A percentile compares a stretch with the other conserved stretches of the same genome.
Conservation (phyloP, 352 stramenopile genomes). For the Globisporangium camurandrum region DNA sequence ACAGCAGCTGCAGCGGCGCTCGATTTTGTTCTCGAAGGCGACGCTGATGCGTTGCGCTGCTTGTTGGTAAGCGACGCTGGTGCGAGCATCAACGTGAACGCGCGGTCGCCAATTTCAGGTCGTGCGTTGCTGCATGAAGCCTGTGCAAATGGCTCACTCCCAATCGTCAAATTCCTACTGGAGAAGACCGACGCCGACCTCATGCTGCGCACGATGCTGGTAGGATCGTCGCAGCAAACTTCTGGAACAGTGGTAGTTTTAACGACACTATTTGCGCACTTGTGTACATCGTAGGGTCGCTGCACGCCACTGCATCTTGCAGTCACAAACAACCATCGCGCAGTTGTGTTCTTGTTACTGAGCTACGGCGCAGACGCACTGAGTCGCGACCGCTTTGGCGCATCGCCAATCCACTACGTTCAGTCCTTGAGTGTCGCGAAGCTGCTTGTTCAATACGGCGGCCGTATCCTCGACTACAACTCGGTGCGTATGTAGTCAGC, state of each 20-base stretch:
- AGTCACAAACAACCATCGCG: constrained; percentile 44
- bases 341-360: constrained; percentile 59
- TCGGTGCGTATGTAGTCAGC: constrained; percentile 15
- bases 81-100: constrained; percentile 22
- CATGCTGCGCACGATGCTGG: constrained; percentile 59
- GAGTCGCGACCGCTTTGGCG: constrained; percentile 51
- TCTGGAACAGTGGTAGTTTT: too few relatives aligned
- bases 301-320: constrained; percentile 56
- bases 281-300: constrained; percentile 26
- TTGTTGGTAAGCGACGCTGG: constrained; percentile 15
- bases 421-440: constrained; percentile 57
- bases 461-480: constrained; percentile 51
- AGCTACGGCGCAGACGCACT: constrained; percentile 52
- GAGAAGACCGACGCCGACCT: constrained; percentile 36
- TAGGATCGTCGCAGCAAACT: too few relatives aligned
- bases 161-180: constrained; percentile 50
- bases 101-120: constrained; percentile 22
- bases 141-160: constrained; percentile 35
- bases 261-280: neutral
- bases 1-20: constrained; percentile 12
- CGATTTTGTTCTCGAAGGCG: constrained; percentile 21
- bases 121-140: constrained; percentile 60
- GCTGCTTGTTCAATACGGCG: constrained; percentile 52
- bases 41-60: constrained; percentile 18
- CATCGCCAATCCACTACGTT: constrained; percentile 63